Evolutionary conservation across 345 rosid species (phyloP).

Genomic region (Rhizophora mangle): DNA sequence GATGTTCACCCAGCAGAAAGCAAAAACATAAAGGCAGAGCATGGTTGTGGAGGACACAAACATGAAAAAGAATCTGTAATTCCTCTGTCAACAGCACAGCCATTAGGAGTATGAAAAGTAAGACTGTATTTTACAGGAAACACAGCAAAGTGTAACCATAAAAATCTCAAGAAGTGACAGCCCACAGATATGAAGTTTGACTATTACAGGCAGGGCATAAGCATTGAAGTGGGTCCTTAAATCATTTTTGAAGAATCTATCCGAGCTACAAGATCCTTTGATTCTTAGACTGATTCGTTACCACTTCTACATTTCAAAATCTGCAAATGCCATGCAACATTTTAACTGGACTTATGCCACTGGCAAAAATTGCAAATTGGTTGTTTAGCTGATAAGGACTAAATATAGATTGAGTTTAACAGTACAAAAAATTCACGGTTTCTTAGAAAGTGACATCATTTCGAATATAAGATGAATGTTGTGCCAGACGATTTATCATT

Average conservation of each 20-base stretch:
- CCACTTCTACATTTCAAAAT: too few species aligned
- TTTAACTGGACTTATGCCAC: too few species aligned
- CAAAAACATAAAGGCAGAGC: slow-evolving; percentile 75
- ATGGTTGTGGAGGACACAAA: slow-evolving; percentile 82
- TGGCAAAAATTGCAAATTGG: too few species aligned
- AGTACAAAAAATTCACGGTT: too few species aligned
- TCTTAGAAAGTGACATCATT: too few species aligned
- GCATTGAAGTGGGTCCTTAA: not conserved
- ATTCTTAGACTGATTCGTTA: too few species aligned
- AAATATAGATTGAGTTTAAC: too few species aligned
- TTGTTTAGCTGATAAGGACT: too few species aligned
- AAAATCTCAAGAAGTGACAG: slow-evolving; percentile 5
- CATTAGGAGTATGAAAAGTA: slow-evolving; percentile 13
- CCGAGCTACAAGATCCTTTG: not conserved
- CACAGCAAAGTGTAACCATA: not conserved
- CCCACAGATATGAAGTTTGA: slow-evolving; percentile 3
- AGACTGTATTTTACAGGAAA: slow-evolving; percentile 2
- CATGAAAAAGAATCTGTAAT: slow-evolving; percentile 94
- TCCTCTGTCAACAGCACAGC: slow-evolving; percentile 57
- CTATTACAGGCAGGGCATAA: not conserved
- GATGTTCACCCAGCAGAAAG: slow-evolving; percentile 74
- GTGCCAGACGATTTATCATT: too few species aligned
- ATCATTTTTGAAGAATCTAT: not conserved
- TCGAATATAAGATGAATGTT: too few species aligned
- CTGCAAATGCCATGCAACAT: too few species aligned